Evolutionary conservation across 2,329 filamentous ascomycete genomes (phyloP), one percentile per base, ranked within the genome.

Genomic region (Fusarium armeniacum): DNA sequence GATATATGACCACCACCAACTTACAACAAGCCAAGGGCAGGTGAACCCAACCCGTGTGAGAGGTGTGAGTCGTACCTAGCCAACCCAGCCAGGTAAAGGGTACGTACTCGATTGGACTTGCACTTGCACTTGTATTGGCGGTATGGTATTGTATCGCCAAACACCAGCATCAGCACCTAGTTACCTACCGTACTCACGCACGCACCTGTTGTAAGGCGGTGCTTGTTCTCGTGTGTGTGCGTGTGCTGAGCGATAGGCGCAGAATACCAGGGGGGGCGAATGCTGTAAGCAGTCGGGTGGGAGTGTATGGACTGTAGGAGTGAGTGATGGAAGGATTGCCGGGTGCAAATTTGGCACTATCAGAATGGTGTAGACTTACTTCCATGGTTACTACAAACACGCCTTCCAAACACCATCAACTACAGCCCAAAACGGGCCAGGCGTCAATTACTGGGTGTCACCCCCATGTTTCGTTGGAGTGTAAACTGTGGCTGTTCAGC

Each of bases 1-100:
- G 70, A 74, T 69, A 71, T 72, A 70, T 71, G 68, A 63, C 62
- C 72, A 60, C 51, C 51, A 56, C 51, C 51, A 56, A 56, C 52
- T 56, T 36, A 49, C 43, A 51, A 69, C 43, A 51, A 69, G 62
- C 63, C 62, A 68, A 65, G 69, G 63, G 64, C 68, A 73, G 65
- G 71, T 71, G 62, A 74, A 60, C 67, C 62, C 36, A 40, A 40
- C 36, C 36, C 62, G 53, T 56, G 52, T 51, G 53, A 30, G 47
- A 50, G 49, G 70, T 73, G 69, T 68, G 65, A 72, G 72, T 70
- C 65, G 61, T 55, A 51, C 35, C 35, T 20, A 53, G 35, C 35
- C 45, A 52, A 32, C 49, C 52, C 54, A 63, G 56, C 22, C 28
- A 33, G 61, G 70, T 67, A 49, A 49, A 18, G 20, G 69, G 71